Conservation (phyloP, 805 yeast genomes). For the Myxozyma monticola region DNA sequence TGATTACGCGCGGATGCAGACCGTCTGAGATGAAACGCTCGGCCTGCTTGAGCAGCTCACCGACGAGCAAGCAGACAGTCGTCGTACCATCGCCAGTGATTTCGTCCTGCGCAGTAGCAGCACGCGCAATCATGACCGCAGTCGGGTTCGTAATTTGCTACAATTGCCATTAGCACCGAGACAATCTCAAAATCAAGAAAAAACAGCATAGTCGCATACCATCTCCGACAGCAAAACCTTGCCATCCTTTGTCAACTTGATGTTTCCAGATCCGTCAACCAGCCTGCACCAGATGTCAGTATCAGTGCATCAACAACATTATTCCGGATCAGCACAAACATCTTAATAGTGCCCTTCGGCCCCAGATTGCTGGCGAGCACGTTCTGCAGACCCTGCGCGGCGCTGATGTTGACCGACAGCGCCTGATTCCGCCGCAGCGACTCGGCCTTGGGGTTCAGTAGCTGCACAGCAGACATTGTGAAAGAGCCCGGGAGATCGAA, state of each 20-base stretch:
- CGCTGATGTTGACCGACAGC: conserved; percentile 87
- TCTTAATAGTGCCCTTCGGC: conserved; percentile 94
- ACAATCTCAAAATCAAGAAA: too few species aligned
- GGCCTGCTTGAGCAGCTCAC: conserved; percentile 92
- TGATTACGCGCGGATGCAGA: conserved; percentile 89
- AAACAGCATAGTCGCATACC: conserved; percentile 42
- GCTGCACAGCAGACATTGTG: conserved; percentile 49
- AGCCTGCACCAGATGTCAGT: conserved; percentile 38
- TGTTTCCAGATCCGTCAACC: conserved; percentile 94
- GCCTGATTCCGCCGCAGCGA: conserved; percentile 95
- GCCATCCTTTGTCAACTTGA: conserved; percentile 96
- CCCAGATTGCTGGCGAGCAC: conserved; percentile 91
- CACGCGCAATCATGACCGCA: conserved; percentile 86
- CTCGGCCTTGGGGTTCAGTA: conserved; percentile 96
- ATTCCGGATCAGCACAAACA: conserved; percentile 43
- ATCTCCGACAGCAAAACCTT: conserved; percentile 89
- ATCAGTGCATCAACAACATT: neutral
- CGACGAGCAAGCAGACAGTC: conserved; percentile 89
- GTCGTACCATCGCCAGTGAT: conserved; percentile 99
- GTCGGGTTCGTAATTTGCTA: conserved; percentile 86
- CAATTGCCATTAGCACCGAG: too few species aligned
- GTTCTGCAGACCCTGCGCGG: conserved; percentile 95
- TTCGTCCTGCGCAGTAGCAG: conserved; percentile 98
- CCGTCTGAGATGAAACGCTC: conserved; percentile 91
- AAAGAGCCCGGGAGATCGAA: neutral